Evolutionary conservation across 306 rosid species (phyloP).

Genomic region (Corylus heterophylla): DNA sequence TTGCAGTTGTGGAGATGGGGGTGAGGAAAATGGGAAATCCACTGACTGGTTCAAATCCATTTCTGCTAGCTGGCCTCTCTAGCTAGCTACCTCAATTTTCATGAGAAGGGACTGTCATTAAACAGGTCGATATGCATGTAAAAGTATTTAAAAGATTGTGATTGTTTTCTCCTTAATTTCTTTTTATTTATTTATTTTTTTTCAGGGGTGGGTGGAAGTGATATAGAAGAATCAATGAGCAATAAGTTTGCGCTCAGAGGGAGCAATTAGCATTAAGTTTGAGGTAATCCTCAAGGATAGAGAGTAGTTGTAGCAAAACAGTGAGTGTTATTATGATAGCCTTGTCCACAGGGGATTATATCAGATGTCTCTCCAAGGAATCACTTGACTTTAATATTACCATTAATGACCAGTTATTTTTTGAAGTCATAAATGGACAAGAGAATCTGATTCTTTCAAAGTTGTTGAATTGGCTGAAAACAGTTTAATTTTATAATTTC

Average conservation of each 20-base stretch:
- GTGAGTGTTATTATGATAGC: background rate
- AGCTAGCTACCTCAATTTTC: background rate
- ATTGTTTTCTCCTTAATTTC: background rate
- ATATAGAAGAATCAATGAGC: constrained; percentile 1
- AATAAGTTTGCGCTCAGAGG: background rate
- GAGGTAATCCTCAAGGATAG: background rate
- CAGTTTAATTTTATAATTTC: no score
- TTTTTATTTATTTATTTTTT: background rate
- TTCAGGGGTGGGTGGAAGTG: background rate
- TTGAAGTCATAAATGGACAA: constrained; percentile 1
- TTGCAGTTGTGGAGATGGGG: background rate
- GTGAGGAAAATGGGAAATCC: constrained; percentile 10
- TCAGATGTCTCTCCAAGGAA: background rate
- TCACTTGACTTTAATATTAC: background rate
- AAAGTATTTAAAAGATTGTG: background rate
- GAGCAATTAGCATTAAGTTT: background rate
- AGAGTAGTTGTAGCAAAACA: no score
- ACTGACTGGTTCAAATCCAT: constrained; percentile 11
- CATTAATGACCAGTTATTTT: background rate
- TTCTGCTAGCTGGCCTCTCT: no score
- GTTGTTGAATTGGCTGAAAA: background rate
- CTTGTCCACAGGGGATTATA: background rate
- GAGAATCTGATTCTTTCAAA: background rate
- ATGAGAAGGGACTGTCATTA: background rate
- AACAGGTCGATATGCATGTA: background rate